Base-by-base conservation (phyloP, 2,329 filamentous ascomycete species). In the Stagonosporopsis tanaceti region DNA sequence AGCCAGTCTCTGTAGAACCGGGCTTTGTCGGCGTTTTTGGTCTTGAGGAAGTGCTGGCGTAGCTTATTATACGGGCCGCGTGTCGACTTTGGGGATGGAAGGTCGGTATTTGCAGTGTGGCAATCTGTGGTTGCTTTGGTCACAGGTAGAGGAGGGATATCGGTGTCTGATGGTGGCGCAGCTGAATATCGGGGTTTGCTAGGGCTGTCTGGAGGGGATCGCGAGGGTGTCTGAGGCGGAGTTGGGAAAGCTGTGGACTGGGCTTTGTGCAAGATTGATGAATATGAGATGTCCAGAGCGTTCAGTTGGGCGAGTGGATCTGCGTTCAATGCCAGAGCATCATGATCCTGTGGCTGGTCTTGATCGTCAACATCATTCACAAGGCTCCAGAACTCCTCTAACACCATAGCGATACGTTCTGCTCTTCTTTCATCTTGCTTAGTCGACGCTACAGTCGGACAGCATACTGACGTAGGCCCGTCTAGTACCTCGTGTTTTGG, bases 1-100 rank as follows among this genome's bases (percentile, higher is more conserved):
- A 68, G 57, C 54, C 57, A 53, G 11, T 60, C 50, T 0, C 4
- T 37, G 53, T 61, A 60, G 38, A 50, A 68, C 15, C 25, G 44
- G 6, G n/a, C 20, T 8, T 22, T 24, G 12, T 60, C 44, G 2
- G 8, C 27, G 15, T 41, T 0, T 22, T 53, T 60, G 20, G 47
- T 6, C 27, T 35, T 2, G 7, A 4, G 14, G 30, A 63, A n/a
- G 2, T 41, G 5, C 8, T 27, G 42, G 14, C 52, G 58, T 17
- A 57, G 37, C 6, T 38, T 53, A 25, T 59, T 48, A 42, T 60
- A 53, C 9, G 50, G 54, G 4, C 42, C 17, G 17, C 40, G 35
- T 6, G 54, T 51, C 14, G 53, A 47, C 1, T 45, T 55, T 39
- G 37, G 8, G 6, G 14, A 20, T 3, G 37, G 17, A 3, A 11